Conservation (phyloP, 2,329 filamentous ascomycete species). For the Gnomoniopsis sp. region DNA sequence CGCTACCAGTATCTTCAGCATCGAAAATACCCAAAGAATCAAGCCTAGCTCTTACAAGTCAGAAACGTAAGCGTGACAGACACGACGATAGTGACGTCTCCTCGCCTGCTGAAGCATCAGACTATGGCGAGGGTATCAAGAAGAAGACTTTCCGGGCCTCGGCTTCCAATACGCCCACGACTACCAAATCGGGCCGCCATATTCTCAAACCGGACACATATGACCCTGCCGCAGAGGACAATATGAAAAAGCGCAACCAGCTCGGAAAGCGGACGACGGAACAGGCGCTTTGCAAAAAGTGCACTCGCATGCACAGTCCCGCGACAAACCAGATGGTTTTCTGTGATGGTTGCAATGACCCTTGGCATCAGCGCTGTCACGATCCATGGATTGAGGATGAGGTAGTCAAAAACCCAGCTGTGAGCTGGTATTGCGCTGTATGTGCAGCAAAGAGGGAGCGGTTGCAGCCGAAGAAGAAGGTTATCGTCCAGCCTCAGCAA, state of each 20-base stretch:
- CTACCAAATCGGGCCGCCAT: slow-evolving; percentile 73
- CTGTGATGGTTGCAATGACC: slow-evolving; percentile 75
- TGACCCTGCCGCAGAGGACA: slow-evolving; percentile 52
- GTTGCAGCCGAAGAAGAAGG: slow-evolving; percentile 19
- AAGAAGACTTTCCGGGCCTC: slow-evolving; percentile 9
- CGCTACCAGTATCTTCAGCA: slow-evolving; percentile 9
- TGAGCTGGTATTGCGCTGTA: slow-evolving; percentile 67
- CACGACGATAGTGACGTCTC: slow-evolving; percentile 18
- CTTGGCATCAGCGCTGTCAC: slow-evolving; percentile 82
- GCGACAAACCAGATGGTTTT: slow-evolving; percentile 78
- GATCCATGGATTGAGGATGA: slow-evolving; percentile 70
- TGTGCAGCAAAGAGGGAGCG: slow-evolving; percentile 49
- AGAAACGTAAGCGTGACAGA: slow-evolving; percentile 20
- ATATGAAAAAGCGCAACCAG: slow-evolving; percentile 35
- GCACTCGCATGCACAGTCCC: slow-evolving; percentile 68
- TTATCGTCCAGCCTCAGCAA: slow-evolving; percentile 21
- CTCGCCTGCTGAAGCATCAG: slow-evolving; percentile 10
- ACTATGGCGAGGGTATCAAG: slow-evolving; percentile 34
- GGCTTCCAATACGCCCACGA: slow-evolving; percentile 51
- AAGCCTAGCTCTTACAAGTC: not conserved
- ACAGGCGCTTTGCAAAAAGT: slow-evolving; percentile 66
- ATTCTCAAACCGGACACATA: slow-evolving; percentile 64
- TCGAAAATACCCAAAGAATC: slow-evolving; percentile 1
- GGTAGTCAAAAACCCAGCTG: slow-evolving; percentile 62
- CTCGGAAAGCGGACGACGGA: slow-evolving; percentile 59